phyloP scores from a whole-genome alignment of 2,329 filamentous ascomycete genomes.

The Phyllosticta citribraziliensis region DNA sequence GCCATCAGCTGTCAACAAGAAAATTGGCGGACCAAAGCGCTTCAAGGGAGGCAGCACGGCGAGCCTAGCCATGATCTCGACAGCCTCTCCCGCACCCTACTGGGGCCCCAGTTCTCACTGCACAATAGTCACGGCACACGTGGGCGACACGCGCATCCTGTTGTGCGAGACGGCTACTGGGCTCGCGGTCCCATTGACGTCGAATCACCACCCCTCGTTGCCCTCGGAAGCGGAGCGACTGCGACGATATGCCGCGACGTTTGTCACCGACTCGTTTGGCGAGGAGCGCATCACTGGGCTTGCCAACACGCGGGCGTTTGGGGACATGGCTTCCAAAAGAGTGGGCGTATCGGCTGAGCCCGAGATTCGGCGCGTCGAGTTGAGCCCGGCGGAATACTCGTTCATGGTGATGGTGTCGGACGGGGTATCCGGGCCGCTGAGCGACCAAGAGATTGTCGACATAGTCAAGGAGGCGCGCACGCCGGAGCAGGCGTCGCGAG shows the following conservation, averaged over 20 bases:
- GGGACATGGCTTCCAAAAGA: conserved; percentile 83
- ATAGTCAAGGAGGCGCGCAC: conserved; percentile 89
- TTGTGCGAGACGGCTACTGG: conserved; percentile 82
- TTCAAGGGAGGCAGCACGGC: conserved; percentile 94
- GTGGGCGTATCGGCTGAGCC: conserved; percentile 92
- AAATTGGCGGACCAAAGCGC: conserved; percentile 63
- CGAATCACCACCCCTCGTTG: conserved; percentile 84
- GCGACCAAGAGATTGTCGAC: conserved; percentile 93
- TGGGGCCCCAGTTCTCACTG: conserved; percentile 86
- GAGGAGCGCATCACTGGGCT: conserved; percentile 91
- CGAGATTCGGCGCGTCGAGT: conserved; percentile 69
- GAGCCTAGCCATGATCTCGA: conserved; percentile 82
- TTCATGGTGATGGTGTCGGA: conserved; percentile 86
- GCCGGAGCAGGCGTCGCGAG: conserved; percentile 71
- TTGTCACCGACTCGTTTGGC: conserved; percentile 92
- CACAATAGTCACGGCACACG: conserved; percentile 77
- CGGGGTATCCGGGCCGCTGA: conserved; percentile 75
- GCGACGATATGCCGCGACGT: conserved; percentile 73
- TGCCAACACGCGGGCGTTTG: conserved; percentile 89
- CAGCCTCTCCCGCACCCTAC: conserved; percentile 81
- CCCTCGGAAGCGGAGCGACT: conserved; percentile 75
- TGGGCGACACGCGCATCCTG: conserved; percentile 85
- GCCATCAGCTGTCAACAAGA: conserved; percentile 37
- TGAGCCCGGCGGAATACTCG: conserved; percentile 73
- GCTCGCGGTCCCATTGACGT: conserved; percentile 68